Percentiles rank a stretch among this genome's conserved stretches.
Evolutionary conservation across 805 yeast genomes (phyloP).

Genomic region (Schizosaccharomyces cryophilus): DNA sequence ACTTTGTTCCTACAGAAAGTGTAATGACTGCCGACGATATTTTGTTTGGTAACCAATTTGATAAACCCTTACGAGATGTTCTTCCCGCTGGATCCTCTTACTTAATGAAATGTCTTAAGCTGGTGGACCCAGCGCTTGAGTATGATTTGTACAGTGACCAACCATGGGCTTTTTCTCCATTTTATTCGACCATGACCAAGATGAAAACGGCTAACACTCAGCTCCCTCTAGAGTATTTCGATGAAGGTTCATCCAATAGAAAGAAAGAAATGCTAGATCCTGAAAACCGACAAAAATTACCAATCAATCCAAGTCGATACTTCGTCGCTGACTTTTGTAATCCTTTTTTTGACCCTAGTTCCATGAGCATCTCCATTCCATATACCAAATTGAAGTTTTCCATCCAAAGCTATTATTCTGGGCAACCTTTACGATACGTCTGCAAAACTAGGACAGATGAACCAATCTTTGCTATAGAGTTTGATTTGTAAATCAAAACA

Average conservation of each 20-base stretch:
- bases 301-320: conserved; percentile 16
- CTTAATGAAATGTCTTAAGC: conserved; percentile 7
- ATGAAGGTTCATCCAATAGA: conserved; percentile 14
- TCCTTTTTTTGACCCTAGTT: conserved; percentile 21
- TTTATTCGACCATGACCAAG: conserved; percentile 29
- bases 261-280: conserved; percentile 21
- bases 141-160: conserved; percentile 36
- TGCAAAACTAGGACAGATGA: conserved; percentile 12
- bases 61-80: conserved; percentile 28
- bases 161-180: conserved; percentile 41
- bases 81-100: conserved; percentile 21
- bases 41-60: conserved; percentile 47
- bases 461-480: background rate
- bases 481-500: background rate
- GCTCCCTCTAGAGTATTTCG: conserved; percentile 3
- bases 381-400: conserved; percentile 7
- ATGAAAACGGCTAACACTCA: conserved; percentile 14
- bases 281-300: conserved; percentile 19
- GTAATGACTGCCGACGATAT: conserved; percentile 16
- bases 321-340: conserved; percentile 33
- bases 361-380: background rate
- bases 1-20: background rate
- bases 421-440: conserved; percentile 17
- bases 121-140: conserved; percentile 38
- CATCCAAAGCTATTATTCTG: conserved; percentile 16